These are phyloP conservation scores for Penicillium capsulatum DNA, from an alignment of 2,329 filamentous ascomycete species.

Conservation along the genomic window DNA sequence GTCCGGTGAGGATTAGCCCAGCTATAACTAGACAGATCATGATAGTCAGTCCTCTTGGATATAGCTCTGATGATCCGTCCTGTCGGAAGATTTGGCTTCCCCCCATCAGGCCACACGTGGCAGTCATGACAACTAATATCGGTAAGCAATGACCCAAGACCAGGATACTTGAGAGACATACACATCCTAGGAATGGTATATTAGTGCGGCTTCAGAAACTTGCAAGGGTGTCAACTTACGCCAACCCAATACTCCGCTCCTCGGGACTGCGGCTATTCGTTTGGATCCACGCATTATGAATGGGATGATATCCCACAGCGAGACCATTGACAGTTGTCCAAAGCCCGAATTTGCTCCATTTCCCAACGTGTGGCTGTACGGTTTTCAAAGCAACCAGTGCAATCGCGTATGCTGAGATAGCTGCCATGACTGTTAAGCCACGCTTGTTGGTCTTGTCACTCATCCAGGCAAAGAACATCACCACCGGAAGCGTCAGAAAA, in stretches of 20 bases:
- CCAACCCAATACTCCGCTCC: constrained; percentile 50
- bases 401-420: constrained; percentile 46
- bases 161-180: constrained; percentile 1
- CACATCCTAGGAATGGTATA: constrained; percentile 31
- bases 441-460: constrained; percentile 47
- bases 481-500: constrained; percentile 46
- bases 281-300: constrained; percentile 53
- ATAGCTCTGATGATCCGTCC: constrained; percentile 44
- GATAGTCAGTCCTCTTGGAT: constrained; percentile 17
- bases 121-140: constrained; percentile 44
- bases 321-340: constrained; percentile 52
- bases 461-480: constrained; percentile 49
- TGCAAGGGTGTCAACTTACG: constrained; percentile 37
- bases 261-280: constrained; percentile 48
- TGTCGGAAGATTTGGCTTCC: constrained; percentile 50
- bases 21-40: no score
- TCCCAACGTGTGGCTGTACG: constrained; percentile 44
- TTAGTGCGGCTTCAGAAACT: background rate
- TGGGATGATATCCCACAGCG: constrained; percentile 52
- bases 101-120: constrained; percentile 50
- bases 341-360: constrained; percentile 49
- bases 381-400: constrained; percentile 41
- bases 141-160: constrained; percentile 1
- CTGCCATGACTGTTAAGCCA: constrained; percentile 44
- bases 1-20: no score